These are phyloP conservation scores for Leucogyrophana mollusca DNA, from an alignment of 768 basidiomycete genomes.

Conservation along the genomic window DNA sequence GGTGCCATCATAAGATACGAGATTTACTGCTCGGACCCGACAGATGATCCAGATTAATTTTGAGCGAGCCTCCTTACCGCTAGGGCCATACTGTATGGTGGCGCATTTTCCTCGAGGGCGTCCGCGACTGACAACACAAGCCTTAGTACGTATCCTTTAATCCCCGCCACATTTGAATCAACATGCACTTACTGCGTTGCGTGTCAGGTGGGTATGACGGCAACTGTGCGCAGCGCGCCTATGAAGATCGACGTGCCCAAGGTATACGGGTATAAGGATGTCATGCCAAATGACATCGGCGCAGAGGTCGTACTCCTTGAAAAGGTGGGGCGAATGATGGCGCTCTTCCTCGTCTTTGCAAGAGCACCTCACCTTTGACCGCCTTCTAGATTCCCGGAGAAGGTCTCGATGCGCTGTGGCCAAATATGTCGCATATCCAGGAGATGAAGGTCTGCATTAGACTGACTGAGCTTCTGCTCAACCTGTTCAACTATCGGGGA, in stretches of 20 bases:
- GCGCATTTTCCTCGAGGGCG: constrained; percentile 30
- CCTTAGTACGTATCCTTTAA: constrained; percentile 19
- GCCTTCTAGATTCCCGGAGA: constrained; percentile 24
- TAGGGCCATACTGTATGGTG: constrained; percentile 27
- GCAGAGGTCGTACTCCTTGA: constrained; percentile 31
- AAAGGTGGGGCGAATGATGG: constrained; percentile 20
- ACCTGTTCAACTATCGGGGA: constrained; percentile 25
- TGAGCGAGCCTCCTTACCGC: constrained; percentile 22
- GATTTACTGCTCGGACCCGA: neutral
- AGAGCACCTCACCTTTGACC: constrained; percentile 1
- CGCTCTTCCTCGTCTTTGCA: neutral
- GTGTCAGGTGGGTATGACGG: constrained; percentile 29
- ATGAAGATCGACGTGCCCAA: constrained; percentile 24
- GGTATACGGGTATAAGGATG: constrained; percentile 27
- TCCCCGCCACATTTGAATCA: neutral
- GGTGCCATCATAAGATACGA: neutral
- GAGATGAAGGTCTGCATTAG: constrained; percentile 20
- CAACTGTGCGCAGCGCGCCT: constrained; percentile 14
- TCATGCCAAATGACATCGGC: constrained; percentile 24
- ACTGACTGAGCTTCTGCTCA: constrained; percentile 24
- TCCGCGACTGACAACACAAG: constrained; percentile 25
- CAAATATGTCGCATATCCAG: constrained; percentile 15
- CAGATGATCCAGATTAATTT: constrained; percentile 30
- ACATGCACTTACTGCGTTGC: neutral
- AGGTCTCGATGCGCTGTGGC: constrained; percentile 24